These are phyloP conservation scores for Delitschia confertaspora DNA, from an alignment of 495 filamentous ascomycete genomes.

Conservation along the genomic window DNA sequence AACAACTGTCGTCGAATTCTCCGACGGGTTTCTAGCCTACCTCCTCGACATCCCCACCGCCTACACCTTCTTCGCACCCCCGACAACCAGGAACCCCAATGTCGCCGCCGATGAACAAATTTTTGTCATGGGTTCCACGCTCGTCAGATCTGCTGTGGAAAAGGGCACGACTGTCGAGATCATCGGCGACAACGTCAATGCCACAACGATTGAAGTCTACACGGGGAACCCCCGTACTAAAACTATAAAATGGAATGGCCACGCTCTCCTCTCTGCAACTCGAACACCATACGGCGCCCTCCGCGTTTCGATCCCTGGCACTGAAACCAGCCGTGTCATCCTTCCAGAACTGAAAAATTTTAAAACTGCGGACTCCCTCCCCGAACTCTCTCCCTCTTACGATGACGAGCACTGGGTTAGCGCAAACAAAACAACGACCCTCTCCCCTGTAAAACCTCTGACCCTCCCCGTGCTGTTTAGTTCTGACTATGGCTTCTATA, in stretches of 20 bases:
- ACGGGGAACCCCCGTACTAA: slow-evolving; percentile 1
- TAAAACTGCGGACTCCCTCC: slow-evolving; percentile 12
- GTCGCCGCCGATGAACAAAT: slow-evolving; percentile 23
- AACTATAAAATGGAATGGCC: slow-evolving; percentile 19
- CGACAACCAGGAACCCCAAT: slow-evolving; percentile 43
- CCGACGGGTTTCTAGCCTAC: slow-evolving; percentile 38
- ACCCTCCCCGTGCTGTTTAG: slow-evolving; percentile 21
- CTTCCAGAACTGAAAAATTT: slow-evolving; percentile 9
- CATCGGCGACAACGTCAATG: slow-evolving; percentile 19
- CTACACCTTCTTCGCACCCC: slow-evolving; percentile 49
- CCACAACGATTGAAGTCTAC: slow-evolving; percentile 22
- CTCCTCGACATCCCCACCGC: slow-evolving; percentile 45
- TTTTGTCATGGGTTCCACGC: slow-evolving; percentile 16
- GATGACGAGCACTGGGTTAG: slow-evolving; percentile 18
- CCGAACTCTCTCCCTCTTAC: slow-evolving; percentile 12
- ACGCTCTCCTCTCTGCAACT: slow-evolving; percentile 3
- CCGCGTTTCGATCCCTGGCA: slow-evolving; percentile 6
- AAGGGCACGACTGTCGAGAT: slow-evolving; percentile 2
- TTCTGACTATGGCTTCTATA: slow-evolving; percentile 20
- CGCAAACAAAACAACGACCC: slow-evolving; percentile 17
- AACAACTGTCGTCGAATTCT: slow-evolving; percentile 42
- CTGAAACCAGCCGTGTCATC: background rate
- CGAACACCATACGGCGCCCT: slow-evolving; percentile 18
- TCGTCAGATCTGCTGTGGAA: slow-evolving; percentile 8
- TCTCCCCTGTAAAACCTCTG: slow-evolving; percentile 9